Base-by-base conservation (phyloP, 202 grass and related monocot species). In the Digitaria exilis region DNA sequence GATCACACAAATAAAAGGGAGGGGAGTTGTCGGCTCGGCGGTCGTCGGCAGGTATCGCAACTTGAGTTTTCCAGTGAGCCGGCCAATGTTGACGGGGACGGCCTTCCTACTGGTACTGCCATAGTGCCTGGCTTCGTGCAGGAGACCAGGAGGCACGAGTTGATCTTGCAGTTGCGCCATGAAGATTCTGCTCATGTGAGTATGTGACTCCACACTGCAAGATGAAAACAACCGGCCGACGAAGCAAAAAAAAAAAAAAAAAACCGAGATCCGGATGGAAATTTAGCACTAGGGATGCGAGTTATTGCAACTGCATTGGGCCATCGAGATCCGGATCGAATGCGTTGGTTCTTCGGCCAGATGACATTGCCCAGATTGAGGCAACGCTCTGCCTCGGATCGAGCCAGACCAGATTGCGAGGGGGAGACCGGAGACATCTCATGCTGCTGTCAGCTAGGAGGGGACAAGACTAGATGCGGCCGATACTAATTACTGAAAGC, bases 311-410 rank as follows among this genome's bases (percentile, higher is more conserved):
- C 37, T 39, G 11, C 59, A 52, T 1, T 19, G 59, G 21, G 15
- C 16, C 45, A 24, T 6, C 14, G 64, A 57, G 24, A 46, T 75
- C 44, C 26, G 15, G 51, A 59, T 35, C 21, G 35, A 16, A 55
- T 54, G 51, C 51, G 3, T 54, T 28, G 39, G n/a, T 46, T 65
- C 14, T 41, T 50, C 46, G 24, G 7, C 34, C 43, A n/a, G 3
- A 41, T 54, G 51, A 54, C 7, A 37, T n/a, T 59, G 69, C 70
- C 10, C 19, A 14, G 10, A 26, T 50, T 13, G 49, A 69, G 46
- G 61, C 57, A 44, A 70, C 73, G 50, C 13, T 83, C 34, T 21
- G 34, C 73, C 44, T 78, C 19, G 35, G 73, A 72, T 83, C 56
- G 35, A 65, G 19, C 86, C 25, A 21, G 73, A 46, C 86, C 25